Evolutionary conservation across 2,329 filamentous ascomycete species (phyloP), one percentile per base, ranked within the genome.

Genomic region (Harringtonia lauricola): DNA sequence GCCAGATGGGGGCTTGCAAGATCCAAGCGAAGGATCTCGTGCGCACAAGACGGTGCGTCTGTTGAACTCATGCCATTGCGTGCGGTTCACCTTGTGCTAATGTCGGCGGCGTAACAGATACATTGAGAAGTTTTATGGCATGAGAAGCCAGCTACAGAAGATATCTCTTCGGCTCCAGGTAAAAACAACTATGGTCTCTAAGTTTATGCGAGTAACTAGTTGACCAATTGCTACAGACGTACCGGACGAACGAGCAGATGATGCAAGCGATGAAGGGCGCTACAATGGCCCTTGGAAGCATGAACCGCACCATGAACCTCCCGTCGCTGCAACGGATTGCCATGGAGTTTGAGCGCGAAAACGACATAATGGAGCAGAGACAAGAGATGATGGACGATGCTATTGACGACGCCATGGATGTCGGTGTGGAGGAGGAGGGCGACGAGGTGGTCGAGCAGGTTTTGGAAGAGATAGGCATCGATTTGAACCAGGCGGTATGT

Each of bases 311-410:
- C 51, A 96, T 96, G 89, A 96, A 98, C 59, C 78, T 98, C 3
- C 92, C 92, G 1, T 88, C 88, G 17, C 71, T 98, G 29, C 90
- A 96, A 62, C 80, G 90, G 46, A 98, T 98, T 59, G 90, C 92
- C 18, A 95, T 95, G 89, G 92, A 98, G 59, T 98, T 98, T 57
- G 92, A 98, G 66, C 83, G 86, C 56, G 92, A 98, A 64, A 98
- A 96, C 65, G 92, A 96, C 57, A 89, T 98, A 47, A 98, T 98
- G 92, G 92, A 98, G 55, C 88, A 96, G 65, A 78, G 92, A 51
- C 89, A 96, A 62, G 92, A 96, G 64, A 95, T 98, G 86, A 96
- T 98, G 92, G 90, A 96, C 59, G 92, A 96, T 63, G 90, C 88
- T 18, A 92, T 98, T 47, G 92, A 98, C 59, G 92, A 98, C 61